Evolutionary conservation across 176 grass and related monocot species (phyloP).

Genomic region (Hsuehochloa calcarea): DNA sequence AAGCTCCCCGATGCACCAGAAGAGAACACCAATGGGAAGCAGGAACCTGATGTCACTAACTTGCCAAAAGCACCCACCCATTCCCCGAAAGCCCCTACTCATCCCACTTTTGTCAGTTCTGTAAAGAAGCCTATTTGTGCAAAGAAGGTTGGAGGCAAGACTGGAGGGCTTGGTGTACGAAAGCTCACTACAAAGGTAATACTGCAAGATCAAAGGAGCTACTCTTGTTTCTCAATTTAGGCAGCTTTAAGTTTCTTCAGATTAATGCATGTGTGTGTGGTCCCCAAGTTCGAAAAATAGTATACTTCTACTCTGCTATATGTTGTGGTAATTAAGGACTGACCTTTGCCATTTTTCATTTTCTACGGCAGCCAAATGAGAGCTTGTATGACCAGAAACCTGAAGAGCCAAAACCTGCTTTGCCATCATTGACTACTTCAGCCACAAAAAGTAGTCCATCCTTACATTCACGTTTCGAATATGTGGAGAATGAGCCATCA

Average conservation of each 20-base stretch:
- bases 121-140: conserved; percentile 71
- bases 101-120: conserved; percentile 49
- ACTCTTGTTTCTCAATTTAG: conserved; percentile 5
- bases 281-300: neutral
- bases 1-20: conserved; percentile 44
- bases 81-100: conserved; percentile 51
- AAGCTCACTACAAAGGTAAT: conserved; percentile 78
- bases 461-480: conserved; percentile 70
- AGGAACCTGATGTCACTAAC: conserved; percentile 34
- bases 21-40: conserved; percentile 55
- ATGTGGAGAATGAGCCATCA: conserved; percentile 47
- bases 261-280: neutral
- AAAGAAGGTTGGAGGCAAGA: conserved; percentile 68
- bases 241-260: neutral
- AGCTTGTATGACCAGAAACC: conserved; percentile 89
- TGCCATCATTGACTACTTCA: conserved; percentile 37
- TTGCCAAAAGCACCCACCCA: conserved; percentile 46
- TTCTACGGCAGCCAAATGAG: conserved; percentile 60
- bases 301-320: neutral
- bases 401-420: conserved; percentile 63
- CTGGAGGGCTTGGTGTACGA: conserved; percentile 78
- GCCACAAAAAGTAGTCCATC: conserved; percentile 40
- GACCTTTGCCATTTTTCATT: neutral
- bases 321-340: neutral
- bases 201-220: neutral